Percentiles rank a stretch among this genome's conserved stretches.
phyloP scores from a whole-genome alignment of 2,329 filamentous ascomycete species.

The Botrytis porri region DNA sequence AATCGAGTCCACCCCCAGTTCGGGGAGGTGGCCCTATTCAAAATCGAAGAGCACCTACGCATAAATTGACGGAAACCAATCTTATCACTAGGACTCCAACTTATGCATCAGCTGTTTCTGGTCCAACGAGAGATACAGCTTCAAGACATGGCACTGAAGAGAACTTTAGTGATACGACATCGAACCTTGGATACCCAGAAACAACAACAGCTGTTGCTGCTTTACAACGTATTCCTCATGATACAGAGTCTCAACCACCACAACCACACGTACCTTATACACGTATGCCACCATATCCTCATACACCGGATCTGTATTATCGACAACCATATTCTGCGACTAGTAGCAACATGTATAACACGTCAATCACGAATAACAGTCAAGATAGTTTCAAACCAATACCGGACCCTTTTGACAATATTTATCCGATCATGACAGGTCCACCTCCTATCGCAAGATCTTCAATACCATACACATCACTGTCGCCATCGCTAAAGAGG shows the following conservation, averaged over 20 bases:
- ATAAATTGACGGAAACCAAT: conserved; percentile 27
- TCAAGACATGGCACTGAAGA: conserved; percentile 20
- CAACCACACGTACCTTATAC: background rate
- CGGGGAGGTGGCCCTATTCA: conserved; percentile 35
- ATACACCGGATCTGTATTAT: conserved; percentile 16
- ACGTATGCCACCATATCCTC: conserved; percentile 23
- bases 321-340: conserved; percentile 7
- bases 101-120: conserved; percentile 34
- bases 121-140: conserved; percentile 27
- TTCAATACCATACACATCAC: background rate
- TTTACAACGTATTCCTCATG: conserved; percentile 13
- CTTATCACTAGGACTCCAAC: conserved; percentile 35
- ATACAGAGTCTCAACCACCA: background rate
- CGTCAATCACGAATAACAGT: conserved; percentile 11
- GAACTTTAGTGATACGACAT: conserved; percentile 21
- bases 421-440: conserved; percentile 31
- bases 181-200: conserved; percentile 20
- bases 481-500: conserved; percentile 13
- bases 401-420: conserved; percentile 20
- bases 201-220: conserved; percentile 16
- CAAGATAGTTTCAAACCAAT: background rate
- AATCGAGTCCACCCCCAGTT: conserved; percentile 39
- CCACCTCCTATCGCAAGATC: conserved; percentile 28
- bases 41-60: conserved; percentile 27
- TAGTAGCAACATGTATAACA: background rate